Evolutionary conservation across 306 rosid genomes (phyloP).

Genomic region (Spatholobus suberectus): DNA sequence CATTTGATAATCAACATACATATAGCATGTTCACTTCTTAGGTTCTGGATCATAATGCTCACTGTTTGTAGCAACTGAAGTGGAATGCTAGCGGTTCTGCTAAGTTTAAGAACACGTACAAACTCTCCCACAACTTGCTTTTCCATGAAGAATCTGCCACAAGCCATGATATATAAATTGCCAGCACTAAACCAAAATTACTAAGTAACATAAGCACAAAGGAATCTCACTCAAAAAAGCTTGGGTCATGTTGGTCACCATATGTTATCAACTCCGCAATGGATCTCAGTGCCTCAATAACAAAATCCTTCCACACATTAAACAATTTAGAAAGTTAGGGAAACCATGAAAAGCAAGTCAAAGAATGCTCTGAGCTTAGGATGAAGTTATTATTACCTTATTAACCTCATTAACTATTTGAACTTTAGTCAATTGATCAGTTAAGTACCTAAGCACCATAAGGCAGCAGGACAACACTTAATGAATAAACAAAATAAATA

Average conservation of each 20-base stretch:
- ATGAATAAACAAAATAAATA: constrained; percentile 38
- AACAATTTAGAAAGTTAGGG: constrained; percentile 39
- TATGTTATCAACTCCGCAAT: constrained; percentile 87
- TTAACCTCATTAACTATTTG: constrained; percentile 87
- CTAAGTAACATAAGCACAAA: constrained; percentile 34
- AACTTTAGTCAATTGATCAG: constrained; percentile 76
- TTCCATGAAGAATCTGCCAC: constrained; percentile 92
- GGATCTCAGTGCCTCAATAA: constrained; percentile 88
- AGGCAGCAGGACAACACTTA: constrained; percentile 17
- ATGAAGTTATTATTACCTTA: constrained; percentile 63
- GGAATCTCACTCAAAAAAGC: constrained; percentile 84
- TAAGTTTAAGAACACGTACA: constrained; percentile 71
- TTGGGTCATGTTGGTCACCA: constrained; percentile 86
- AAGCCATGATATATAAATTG: constrained; percentile 41
- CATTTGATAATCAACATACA: constrained; percentile 64
- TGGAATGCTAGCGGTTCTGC: constrained; percentile 66
- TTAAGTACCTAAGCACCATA: constrained; percentile 68
- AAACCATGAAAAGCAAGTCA: constrained; percentile 28
- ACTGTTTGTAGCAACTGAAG: constrained; percentile 85
- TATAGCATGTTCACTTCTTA: constrained; percentile 85
- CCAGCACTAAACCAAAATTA: constrained; percentile 32
- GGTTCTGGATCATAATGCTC: constrained; percentile 92
- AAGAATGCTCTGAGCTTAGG: constrained; percentile 26
- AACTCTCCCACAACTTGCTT: constrained; percentile 87
- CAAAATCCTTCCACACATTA: constrained; percentile 71